A percentile compares a stretch with the other conserved stretches of the same genome.
Conservation (phyloP, 768 basidiomycete genomes). For the Kwoniella dejecticola region DNA sequence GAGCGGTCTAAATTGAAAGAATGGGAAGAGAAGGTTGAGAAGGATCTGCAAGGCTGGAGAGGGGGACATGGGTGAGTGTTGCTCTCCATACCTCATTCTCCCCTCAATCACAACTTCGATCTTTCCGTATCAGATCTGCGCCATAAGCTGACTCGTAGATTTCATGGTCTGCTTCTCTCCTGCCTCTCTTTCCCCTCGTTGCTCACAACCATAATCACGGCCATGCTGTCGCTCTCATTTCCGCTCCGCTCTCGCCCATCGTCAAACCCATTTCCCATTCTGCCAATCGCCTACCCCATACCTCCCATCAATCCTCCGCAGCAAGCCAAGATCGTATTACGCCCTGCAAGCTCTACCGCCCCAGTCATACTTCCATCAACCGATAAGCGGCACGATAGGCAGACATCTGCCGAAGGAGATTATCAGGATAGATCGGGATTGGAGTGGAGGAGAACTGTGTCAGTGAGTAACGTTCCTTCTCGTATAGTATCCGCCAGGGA, state of each 20-base stretch:
- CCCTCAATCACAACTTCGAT: too few species aligned
- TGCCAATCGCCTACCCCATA: too few species aligned
- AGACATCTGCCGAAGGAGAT: slow-evolving; percentile 89
- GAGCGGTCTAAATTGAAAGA: slow-evolving; percentile 21
- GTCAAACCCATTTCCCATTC: too few species aligned
- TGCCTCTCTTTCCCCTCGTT: too few species aligned
- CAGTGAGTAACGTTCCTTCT: slow-evolving; percentile 59
- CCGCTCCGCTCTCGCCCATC: too few species aligned
- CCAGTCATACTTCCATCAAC: slow-evolving; percentile 64
- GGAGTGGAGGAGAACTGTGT: slow-evolving; percentile 80
- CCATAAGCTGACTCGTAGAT: too few species aligned
- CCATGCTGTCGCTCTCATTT: too few species aligned
- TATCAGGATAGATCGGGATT: slow-evolving; percentile 88
- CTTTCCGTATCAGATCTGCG: too few species aligned
- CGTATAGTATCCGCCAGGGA: neutral
- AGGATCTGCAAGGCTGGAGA: slow-evolving; percentile 43
- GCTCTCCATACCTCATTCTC: neutral
- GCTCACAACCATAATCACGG: too few species aligned
- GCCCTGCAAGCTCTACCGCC: slow-evolving; percentile 40
- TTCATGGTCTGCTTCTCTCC: too few species aligned
- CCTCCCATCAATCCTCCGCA: too few species aligned
- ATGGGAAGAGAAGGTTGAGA: slow-evolving; percentile 32
- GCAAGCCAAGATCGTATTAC: slow-evolving; percentile 46
- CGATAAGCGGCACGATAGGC: slow-evolving; percentile 81
- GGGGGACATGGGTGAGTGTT: slow-evolving; percentile 40